Conservation (phyloP, 2,329 filamentous ascomycete genomes). For the Pyrenophora tritici-repentis region DNA sequence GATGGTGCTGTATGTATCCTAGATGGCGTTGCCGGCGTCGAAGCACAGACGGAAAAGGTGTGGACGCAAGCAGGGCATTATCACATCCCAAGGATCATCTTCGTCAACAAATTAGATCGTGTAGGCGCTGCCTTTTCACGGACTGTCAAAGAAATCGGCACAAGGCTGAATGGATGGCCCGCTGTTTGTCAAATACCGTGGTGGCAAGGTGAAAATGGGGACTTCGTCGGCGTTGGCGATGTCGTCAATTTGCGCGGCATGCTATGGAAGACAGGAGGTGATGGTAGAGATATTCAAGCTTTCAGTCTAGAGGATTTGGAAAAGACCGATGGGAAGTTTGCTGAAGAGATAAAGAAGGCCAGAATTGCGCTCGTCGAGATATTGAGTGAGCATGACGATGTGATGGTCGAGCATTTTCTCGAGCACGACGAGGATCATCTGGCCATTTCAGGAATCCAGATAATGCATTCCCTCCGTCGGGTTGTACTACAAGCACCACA, state of each 20-base stretch:
- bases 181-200: slow-evolving; percentile 94
- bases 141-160: slow-evolving; percentile 83
- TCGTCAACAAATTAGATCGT: slow-evolving; percentile 84
- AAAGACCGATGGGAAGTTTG: slow-evolving; percentile 55
- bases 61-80: slow-evolving; percentile 90
- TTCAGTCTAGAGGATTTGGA: slow-evolving; percentile 61
- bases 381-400: slow-evolving; percentile 86
- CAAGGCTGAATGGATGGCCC: slow-evolving; percentile 80
- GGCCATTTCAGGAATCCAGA: slow-evolving; percentile 66
- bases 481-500: slow-evolving; percentile 72
- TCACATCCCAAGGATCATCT: slow-evolving; percentile 79
- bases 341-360: slow-evolving; percentile 73
- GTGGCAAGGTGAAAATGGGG: slow-evolving; percentile 76
- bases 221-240: slow-evolving; percentile 84
- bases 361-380: slow-evolving; percentile 79
- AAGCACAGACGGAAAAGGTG: slow-evolving; percentile 95
- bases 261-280: slow-evolving; percentile 69
- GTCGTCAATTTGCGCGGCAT: slow-evolving; percentile 76
- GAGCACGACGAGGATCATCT: slow-evolving; percentile 75
- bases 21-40: slow-evolving; percentile 89
- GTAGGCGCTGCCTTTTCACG: slow-evolving; percentile 81
- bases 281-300: slow-evolving; percentile 66
- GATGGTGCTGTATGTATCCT: slow-evolving; percentile 93
- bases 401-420: slow-evolving; percentile 82
- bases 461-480: slow-evolving; percentile 75